These are phyloP conservation scores for Trypanosoma mega DNA, from an alignment of 208 protist genomes.

Conservation along the genomic window DNA sequence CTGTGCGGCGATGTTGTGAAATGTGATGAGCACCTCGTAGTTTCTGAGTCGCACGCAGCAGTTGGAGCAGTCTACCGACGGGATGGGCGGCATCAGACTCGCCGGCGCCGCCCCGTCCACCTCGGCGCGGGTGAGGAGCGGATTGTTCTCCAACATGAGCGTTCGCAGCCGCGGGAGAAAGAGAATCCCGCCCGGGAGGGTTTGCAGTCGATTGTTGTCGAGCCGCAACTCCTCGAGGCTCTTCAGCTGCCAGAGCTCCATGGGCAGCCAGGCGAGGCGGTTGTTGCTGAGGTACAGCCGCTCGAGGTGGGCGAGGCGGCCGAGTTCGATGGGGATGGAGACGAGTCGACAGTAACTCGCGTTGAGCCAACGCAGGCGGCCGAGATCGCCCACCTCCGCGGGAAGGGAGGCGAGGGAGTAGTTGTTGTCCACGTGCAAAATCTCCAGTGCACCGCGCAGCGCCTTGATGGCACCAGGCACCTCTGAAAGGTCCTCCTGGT, in stretches of 20 bases:
- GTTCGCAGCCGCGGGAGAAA: constrained; percentile 58
- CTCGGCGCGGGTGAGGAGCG: constrained; percentile 38
- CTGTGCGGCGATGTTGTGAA: constrained; percentile 46
- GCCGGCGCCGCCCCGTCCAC: constrained; percentile 44
- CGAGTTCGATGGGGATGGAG: constrained; percentile 41
- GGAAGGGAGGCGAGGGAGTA: constrained; percentile 60
- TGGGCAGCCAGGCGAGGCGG: constrained; percentile 44
- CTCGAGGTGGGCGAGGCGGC: constrained; percentile 59
- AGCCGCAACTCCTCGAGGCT: constrained; percentile 62
- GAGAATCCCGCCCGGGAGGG: constrained; percentile 75
- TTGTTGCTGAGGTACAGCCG: constrained; percentile 74
- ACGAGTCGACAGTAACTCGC: constrained; percentile 61
- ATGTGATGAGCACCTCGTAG: constrained; percentile 54
- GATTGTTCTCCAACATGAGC: constrained; percentile 78
- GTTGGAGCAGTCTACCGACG: constrained; percentile 68
- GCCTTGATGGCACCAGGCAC: constrained; percentile 37
- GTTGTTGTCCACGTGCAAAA: constrained; percentile 83
- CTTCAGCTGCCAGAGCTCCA: constrained; percentile 73
- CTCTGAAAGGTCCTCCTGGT: constrained; percentile 34
- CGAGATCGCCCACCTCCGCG: constrained; percentile 51
- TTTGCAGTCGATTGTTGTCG: constrained; percentile 55
- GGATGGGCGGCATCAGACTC: constrained; percentile 45
- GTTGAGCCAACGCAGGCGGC: constrained; percentile 61
- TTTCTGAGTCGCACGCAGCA: constrained; percentile 63
- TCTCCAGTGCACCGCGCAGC: constrained; percentile 63